Base-by-base conservation (phyloP, 345 rosid species). In the Euphorbia tirucalli region DNA sequence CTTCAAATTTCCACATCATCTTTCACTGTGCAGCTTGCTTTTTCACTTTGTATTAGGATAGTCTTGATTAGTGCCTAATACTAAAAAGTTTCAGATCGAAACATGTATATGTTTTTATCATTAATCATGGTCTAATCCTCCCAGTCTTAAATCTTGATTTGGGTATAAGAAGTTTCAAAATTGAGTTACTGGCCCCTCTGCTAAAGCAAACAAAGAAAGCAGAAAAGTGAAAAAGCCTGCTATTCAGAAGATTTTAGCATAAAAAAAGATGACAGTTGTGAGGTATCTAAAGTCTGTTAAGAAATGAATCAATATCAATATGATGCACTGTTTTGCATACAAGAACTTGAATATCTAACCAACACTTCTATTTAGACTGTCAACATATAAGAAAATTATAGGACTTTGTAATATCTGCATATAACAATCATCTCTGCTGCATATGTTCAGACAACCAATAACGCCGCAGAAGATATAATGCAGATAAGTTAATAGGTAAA, bases 151-250 rank as follows among this genome's bases (percentile, higher is more conserved):
- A 37, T 41, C 31, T 43, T 44, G 55, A 18, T 66, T 48, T 15
- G 22, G 69, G 7, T 66, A 15, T 16, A 27, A 16, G 56, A 66
- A 27, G 11, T 27, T 41, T 31, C 22, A 9, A 64, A 41, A 7
- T 11, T 43, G 28, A 22, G 24, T 35, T 11, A 21, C 46, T 63
- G 67, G 19, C 30, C 50, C 67, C 50, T 37, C 50, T n/a, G 7
- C 27, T 46, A 66, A 65, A 66, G 69, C 57, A 25, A 65, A 44
- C 52, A 25, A 46, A 16, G 22, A 66, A 27, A 48, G 67, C 48
- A 66, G 37, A 66, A 65, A 65, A 27, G 55, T 13, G 32, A 15
- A 65, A 30, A 46, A 65, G 67, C 30, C 19, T 61, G 66, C 66
- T 18, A 21, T 8, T 61, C 49, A 13, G 6, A 25, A 63, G 52